phyloP scores from a whole-genome alignment of 495 filamentous ascomycete species.

The Pyronema omphalodes region DNA sequence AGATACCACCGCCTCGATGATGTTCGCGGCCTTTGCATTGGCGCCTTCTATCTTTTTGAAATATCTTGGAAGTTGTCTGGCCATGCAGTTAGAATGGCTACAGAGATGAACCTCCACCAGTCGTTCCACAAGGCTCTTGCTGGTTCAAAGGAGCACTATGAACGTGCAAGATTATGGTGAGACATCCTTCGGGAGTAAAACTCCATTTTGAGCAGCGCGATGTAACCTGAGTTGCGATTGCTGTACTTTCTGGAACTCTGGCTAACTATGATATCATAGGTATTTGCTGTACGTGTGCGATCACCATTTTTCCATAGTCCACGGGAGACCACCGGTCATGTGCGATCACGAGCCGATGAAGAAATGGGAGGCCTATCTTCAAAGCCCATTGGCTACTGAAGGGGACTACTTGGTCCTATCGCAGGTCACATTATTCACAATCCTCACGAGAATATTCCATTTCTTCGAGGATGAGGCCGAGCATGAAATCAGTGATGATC shows the following conservation, averaged over 20 bases:
- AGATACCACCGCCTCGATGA: conserved; percentile 26
- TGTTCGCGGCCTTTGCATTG: conserved; percentile 26
- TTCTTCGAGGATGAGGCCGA: conserved; percentile 39
- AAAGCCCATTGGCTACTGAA: conserved; percentile 30
- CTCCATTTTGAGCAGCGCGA: background rate
- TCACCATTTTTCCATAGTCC: conserved; percentile 30
- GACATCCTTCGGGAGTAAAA: background rate
- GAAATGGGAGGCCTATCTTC: conserved; percentile 35
- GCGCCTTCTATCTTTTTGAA: conserved; percentile 28
- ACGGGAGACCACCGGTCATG: conserved; percentile 28
- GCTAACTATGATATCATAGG: background rate
- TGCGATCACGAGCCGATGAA: conserved; percentile 36
- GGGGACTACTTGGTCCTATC: conserved; percentile 37
- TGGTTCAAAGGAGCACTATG: conserved; percentile 31
- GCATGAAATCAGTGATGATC: conserved; percentile 34
- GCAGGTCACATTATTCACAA: conserved; percentile 40
- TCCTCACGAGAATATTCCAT: conserved; percentile 39
- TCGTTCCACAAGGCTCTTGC: conserved; percentile 31
- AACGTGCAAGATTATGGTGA: conserved; percentile 25
- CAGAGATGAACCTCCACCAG: conserved; percentile 27
- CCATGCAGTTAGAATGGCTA: conserved; percentile 28
- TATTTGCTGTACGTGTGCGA: conserved; percentile 30
- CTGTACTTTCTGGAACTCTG: background rate
- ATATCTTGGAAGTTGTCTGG: conserved; percentile 29
- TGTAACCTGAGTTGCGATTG: background rate